Base-by-base conservation (phyloP, 1,139 yeast species). In the Taiozyma sp. region DNA sequence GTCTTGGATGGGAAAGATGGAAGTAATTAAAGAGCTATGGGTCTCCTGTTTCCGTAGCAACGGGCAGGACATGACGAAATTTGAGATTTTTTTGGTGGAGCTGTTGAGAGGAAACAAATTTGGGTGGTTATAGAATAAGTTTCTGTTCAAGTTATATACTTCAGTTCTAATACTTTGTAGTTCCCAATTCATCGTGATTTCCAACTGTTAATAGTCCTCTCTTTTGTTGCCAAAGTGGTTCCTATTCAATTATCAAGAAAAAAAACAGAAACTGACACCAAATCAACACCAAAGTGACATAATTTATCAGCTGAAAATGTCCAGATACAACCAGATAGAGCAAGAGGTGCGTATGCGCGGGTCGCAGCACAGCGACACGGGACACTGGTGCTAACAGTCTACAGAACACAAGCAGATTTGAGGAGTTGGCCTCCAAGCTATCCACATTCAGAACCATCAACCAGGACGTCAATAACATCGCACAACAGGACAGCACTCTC, bases 401-500 rank as follows among this genome's bases (percentile, higher is more conserved):
- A n/a, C 68, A 82, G 73, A 85, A 85, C 65, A 85, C 84, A 62
- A 69, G 70, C 44, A 74, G 83, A 51, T 72, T 85, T 56, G 77
- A 82, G 52, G 77, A 74, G 54, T 71, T 85, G 30, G 85, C 88
- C 6, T 73, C 75, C 50, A 84, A 84, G 62, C 69, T 85, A 46
- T 74, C 87, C 3, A 73, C 81, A 1, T 75, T 85, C 56, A 76
- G 86, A 53, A 72, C 73, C 50, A 80, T 84, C 32, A 84, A 88
- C 47, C 76, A 76, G 54, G 89, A 85, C 52, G 81, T 84, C 45
- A 80, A 83, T 57, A 68, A 70, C 46, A 84, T 81, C 55, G 85
- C 89, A 3, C 71, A 65, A 21, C 70, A 78, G 45, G 88, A 84
- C 58, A 71, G 71, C 49, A 72, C 79, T 3, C 66, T 82, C 35